Percentiles rank a stretch among this genome's conserved stretches.
Conservation (phyloP, 352 stramenopile species). For the Halophytophthora polymorphica region DNA sequence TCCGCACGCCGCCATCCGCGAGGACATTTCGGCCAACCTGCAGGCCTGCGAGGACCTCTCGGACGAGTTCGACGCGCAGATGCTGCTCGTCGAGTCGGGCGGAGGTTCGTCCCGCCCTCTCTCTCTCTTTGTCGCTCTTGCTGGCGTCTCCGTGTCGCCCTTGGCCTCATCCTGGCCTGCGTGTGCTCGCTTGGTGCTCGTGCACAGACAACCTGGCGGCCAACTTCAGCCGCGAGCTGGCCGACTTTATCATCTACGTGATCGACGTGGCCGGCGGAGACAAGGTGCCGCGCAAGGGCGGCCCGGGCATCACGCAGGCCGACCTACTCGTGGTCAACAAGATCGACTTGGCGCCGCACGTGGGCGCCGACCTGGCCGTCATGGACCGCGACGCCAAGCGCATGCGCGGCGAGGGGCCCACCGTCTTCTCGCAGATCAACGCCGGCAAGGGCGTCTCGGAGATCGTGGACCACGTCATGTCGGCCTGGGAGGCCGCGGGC, state of each 20-base stretch:
- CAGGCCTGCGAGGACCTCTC: conserved; percentile 95
- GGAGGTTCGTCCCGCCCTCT: conserved; percentile 41
- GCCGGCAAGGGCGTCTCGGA: conserved; percentile 84
- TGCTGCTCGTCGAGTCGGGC: conserved; percentile 90
- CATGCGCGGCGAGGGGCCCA: conserved; percentile 94
- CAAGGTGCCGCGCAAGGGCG: conserved; percentile 97
- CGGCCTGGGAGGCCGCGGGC: conserved; percentile 27
- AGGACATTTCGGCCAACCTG: conserved; percentile 97
- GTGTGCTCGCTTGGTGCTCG: no score
- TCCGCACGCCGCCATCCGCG: conserved; percentile 95
- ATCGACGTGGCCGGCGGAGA: conserved; percentile 98
- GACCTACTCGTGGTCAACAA: conserved; percentile 99
- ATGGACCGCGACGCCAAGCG: conserved; percentile 94
- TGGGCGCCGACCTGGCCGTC: conserved; percentile 92
- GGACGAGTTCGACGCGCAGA: conserved; percentile 74
- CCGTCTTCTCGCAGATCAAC: conserved; percentile 96
- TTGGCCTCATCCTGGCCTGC: no score
- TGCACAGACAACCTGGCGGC: conserved; percentile 97
- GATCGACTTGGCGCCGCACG: conserved; percentile 95
- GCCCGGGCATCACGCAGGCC: conserved; percentile 96
- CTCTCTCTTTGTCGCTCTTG: not conserved
- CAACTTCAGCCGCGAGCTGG: conserved; percentile 97
- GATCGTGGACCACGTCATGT: conserved; percentile 86
- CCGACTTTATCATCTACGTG: conserved; percentile 98
- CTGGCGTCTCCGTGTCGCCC: no score